These are phyloP conservation scores for Lepiota brunneoincarnata DNA, from an alignment of 768 basidiomycete genomes.

Conservation along the genomic window DNA sequence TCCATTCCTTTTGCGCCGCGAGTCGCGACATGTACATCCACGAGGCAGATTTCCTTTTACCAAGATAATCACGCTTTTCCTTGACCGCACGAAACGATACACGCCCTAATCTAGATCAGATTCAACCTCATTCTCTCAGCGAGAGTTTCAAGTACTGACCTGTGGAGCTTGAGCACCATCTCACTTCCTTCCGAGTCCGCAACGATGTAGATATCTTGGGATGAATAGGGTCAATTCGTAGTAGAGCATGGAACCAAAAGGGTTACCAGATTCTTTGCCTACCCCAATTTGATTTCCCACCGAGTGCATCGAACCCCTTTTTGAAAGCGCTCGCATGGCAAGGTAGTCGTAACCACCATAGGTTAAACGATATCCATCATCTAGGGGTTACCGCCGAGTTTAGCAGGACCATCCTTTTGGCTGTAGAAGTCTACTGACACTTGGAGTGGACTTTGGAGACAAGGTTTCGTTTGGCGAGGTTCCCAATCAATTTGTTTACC, in stretches of 20 bases:
- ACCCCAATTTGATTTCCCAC: slow-evolving; percentile 99
- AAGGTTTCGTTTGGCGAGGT: slow-evolving; percentile 87
- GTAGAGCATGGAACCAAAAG: slow-evolving; percentile 1
- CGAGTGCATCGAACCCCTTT: slow-evolving; percentile 82
- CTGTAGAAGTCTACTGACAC: slow-evolving; percentile 47
- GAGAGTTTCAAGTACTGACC: slow-evolving; percentile 43
- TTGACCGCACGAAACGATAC: slow-evolving; percentile 97
- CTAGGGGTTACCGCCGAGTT: slow-evolving; percentile 36
- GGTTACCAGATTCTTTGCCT: slow-evolving; percentile 93
- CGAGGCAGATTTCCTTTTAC: slow-evolving; percentile 91
- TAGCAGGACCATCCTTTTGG: slow-evolving; percentile 6
- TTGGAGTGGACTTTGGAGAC: slow-evolving; percentile 87
- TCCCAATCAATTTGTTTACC: slow-evolving; percentile 89
- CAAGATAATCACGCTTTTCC: slow-evolving; percentile 92
- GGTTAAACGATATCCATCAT: slow-evolving; percentile 95
- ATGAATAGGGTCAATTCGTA: not conserved
- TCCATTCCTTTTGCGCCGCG: slow-evolving; percentile 96
- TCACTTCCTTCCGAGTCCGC: slow-evolving; percentile 81
- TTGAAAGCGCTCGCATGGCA: slow-evolving; percentile 89
- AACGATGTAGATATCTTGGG: slow-evolving; percentile 83
- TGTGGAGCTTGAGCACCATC: slow-evolving; percentile 91
- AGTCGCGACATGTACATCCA: slow-evolving; percentile 99
- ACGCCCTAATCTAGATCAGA: slow-evolving; percentile 74
- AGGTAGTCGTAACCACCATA: slow-evolving; percentile 99
- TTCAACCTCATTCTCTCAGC: not conserved